phyloP scores from a whole-genome alignment of 139 green algal genomes.

The Closterium sp. region DNA sequence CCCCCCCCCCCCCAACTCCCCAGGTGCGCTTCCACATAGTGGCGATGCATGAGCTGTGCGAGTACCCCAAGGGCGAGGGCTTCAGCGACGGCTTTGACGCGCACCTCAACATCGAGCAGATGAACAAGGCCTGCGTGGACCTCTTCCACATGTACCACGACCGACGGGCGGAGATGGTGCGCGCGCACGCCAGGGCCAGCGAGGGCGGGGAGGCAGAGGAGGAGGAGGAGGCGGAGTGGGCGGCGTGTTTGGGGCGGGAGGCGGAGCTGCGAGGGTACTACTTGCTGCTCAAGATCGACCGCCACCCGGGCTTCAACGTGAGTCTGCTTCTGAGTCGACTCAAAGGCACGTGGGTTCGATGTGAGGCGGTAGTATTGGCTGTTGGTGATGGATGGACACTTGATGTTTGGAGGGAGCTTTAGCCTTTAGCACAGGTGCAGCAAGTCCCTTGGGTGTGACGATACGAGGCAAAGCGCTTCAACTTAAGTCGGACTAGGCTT shows the following conservation, averaged over 20 bases:
- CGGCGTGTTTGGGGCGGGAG: constrained; percentile 48
- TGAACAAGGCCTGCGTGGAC: constrained; percentile 75
- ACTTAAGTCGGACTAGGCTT: too few species aligned
- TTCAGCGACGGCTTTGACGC: constrained; percentile 70
- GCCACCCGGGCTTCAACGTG: constrained; percentile 69
- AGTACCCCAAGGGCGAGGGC: constrained; percentile 13
- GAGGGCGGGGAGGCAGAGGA: neutral
- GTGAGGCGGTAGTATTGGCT: too few species aligned
- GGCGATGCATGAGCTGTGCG: constrained; percentile 72
- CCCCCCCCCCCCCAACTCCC: neutral
- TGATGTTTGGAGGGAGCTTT: too few species aligned
- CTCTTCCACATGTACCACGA: constrained; percentile 72
- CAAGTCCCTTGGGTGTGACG: too few species aligned
- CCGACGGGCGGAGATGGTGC: neutral
- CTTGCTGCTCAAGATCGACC: constrained; percentile 63
- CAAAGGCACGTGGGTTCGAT: too few species aligned
- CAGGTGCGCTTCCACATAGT: constrained; percentile 73
- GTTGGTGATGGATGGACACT: too few species aligned
- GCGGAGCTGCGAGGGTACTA: constrained; percentile 75
- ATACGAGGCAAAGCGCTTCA: too few species aligned
- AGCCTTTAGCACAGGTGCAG: too few species aligned
- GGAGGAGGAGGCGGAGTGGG: neutral
- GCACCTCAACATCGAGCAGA: constrained; percentile 81
- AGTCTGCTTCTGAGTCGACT: constrained; percentile 19
- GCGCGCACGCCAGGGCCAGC: neutral